Evolutionary conservation across 306 rosid species (phyloP), one percentile per base, ranked within the genome.

Genomic region (Senna siamea): DNA sequence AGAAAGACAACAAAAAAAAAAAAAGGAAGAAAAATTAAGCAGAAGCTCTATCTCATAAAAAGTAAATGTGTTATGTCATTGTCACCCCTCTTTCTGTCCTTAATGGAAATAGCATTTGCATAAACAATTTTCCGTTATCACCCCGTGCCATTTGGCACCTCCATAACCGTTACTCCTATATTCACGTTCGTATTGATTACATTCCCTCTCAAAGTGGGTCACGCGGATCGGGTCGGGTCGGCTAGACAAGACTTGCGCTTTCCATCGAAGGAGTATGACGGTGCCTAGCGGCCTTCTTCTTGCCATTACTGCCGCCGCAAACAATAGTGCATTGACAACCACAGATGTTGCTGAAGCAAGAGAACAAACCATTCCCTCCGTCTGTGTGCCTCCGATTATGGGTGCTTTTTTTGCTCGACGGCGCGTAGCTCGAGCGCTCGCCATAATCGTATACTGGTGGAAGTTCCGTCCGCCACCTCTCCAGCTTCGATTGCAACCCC

Each of bases 331-430:
- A 95, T 56, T 95, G 85, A 35, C 87, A 80, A 1, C 99, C 99
- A 56, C 98, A 95, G 0, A 95, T 90, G 35, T 88, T 92, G 62
- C 99, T 95, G 66, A 95, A 95, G 80, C 99, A 95, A 4, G 99
- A 95, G 77, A 95, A 95, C 20, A 92, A 66, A 0, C 99, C 96
- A 48, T 47, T 76, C 2, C 78, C 84, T 7, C 85, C 90, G 6
- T 92, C 88, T 0, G 81, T 80, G 38, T 78, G 84, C 46, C 92
- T 86, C 13, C 87, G 85, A 5, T 26, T 11, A 34, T 72, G 90
- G 10, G 43, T 61, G 26, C 47, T 19, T 44, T 79, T 87, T 13
- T 75, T 86, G 37, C 54, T 79, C 0, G 85, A 32, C 0, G 60
- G 12, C 0, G 54, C 50, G 28, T 15, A 13, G 54, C 83, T 81